Evolutionary conservation across 2,329 filamentous ascomycete species (phyloP), one percentile per base, ranked within the genome.

Genomic region (Xylariaceae sp.): DNA sequence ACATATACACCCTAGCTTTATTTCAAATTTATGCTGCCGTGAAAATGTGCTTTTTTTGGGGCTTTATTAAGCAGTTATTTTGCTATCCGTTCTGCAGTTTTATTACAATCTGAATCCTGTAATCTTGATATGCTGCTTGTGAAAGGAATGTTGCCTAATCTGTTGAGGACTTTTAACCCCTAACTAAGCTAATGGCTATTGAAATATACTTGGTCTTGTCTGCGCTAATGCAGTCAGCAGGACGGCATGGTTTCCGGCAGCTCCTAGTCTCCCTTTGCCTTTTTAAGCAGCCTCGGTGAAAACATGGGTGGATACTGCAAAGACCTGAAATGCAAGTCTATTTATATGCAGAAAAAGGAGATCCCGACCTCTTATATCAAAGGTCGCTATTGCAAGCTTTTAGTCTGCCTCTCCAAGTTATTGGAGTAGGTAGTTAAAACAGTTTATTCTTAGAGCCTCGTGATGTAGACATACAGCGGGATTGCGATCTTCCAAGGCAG

Each of bases 231-330:
- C 36, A 39, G 36, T 39, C 20, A 24, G 36, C 36, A 39, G 36
- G 18, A 39, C 36, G 36, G 18, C 18, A 39, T 39, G 36, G 20
- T 39, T 39, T 39, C 36, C 36, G 21, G 36, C 36, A 39, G 36
- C 20, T 39, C 36, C 36, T 20, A 39, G 18, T 5, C 36, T 39
- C 16, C 16, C 36, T 24, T 24, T 39, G 36, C 36, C 36, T 39
- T 39, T 39, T 21, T 39, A 24, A 39, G 36, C 20, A 39, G 36
- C 36, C 36, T 24, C 8, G 18, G 36, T 39, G 9, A 39, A 39
- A 23, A 39, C 36, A 39, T n/a, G 20, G 24, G 36, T 24, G 6
- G 36, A 39, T 24, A 39, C 36, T 45, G 27, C 26, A 72, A 72
- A 8, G 66, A 72, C n/a, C n/a, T n/a, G n/a, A n/a, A n/a, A n/a